phyloP scores from a whole-genome alignment of 371 early-diverging fungal genomes.

The Mortierella sp. region DNA sequence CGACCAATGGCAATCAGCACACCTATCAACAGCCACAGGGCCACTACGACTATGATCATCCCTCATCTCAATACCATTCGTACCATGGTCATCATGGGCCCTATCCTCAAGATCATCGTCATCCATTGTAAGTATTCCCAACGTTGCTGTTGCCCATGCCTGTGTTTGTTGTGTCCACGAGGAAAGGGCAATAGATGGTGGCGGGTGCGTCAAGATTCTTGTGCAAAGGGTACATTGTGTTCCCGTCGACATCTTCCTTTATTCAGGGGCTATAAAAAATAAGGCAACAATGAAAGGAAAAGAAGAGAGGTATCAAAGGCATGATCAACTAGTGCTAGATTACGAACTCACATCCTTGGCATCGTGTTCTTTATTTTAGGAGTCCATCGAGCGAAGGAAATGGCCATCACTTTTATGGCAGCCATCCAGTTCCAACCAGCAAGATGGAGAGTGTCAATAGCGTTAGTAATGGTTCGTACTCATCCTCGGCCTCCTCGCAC shows the following conservation, averaged over 20 bases:
- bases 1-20: conserved; percentile 27
- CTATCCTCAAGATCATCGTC: conserved; percentile 39
- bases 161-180: conserved; percentile 12
- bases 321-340: conserved; percentile 1
- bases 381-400: conserved; percentile 34
- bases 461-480: conserved; percentile 35
- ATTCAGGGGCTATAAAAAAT: conserved; percentile 12
- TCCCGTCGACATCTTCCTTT: conserved; percentile 1
- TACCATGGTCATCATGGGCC: conserved; percentile 23
- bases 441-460: conserved; percentile 21
- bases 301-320: background rate
- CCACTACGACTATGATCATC: conserved; percentile 33
- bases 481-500: conserved; percentile 29
- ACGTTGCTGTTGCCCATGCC: background rate
- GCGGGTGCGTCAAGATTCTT: background rate
- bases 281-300: conserved; percentile 1
- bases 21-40: conserved; percentile 18
- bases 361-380: conserved; percentile 11
- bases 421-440: conserved; percentile 18
- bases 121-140: conserved; percentile 42
- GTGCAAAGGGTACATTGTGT: conserved; percentile 7
- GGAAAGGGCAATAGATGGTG: background rate
- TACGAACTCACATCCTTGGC: conserved; percentile 7
- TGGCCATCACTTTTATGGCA: conserved; percentile 26
- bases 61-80: conserved; percentile 31